These are phyloP conservation scores for Russula foetens DNA, from an alignment of 768 basidiomycete species.

Conservation along the genomic window DNA sequence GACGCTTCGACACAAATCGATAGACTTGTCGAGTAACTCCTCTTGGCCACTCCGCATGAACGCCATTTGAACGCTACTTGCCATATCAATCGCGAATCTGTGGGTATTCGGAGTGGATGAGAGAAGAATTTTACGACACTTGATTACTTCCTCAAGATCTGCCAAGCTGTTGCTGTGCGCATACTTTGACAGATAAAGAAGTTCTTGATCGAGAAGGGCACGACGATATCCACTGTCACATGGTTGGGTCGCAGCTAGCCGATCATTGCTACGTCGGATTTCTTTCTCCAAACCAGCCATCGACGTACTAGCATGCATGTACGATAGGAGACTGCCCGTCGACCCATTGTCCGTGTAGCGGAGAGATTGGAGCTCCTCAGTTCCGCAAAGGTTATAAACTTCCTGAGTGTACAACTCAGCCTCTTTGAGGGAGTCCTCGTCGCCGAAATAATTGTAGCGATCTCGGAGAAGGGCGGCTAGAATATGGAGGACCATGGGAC, in stretches of 20 bases:
- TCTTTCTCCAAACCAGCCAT: background rate
- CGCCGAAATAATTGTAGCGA: background rate
- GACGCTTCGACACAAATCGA: background rate
- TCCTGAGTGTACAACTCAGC: background rate
- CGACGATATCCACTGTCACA: background rate
- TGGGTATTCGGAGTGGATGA: background rate
- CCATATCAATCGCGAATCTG: background rate
- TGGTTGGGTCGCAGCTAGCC: background rate
- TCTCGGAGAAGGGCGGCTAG: background rate
- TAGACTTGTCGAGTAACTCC: background rate
- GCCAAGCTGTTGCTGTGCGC: background rate
- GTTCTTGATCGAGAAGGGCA: background rate
- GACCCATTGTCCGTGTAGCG: background rate
- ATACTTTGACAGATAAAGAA: background rate
- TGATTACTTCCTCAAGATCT: background rate
- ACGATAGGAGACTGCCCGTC: background rate
- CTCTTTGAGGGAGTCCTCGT: background rate
- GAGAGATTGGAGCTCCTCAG: background rate
- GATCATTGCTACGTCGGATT: background rate
- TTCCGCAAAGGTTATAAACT: background rate
- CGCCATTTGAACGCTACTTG: background rate
- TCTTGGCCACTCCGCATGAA: background rate
- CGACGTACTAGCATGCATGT: background rate
- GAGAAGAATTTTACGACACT: background rate
- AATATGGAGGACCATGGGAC: background rate